Percentiles rank a stretch among this genome's conserved stretches.
Evolutionary conservation across 305 asterid genomes (phyloP).

Genomic region (Fraxinus paxiana): DNA sequence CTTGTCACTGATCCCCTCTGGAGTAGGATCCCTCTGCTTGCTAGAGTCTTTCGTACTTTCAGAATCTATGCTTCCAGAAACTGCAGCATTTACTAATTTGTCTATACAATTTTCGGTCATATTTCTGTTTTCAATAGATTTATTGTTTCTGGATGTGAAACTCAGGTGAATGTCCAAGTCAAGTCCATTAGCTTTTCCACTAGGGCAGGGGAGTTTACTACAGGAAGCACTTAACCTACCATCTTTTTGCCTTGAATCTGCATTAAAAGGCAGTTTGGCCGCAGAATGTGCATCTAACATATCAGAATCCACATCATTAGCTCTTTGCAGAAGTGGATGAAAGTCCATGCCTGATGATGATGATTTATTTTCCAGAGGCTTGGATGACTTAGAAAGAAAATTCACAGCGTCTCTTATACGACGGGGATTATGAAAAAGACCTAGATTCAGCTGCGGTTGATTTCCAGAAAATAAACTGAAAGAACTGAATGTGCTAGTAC

Average conservation of each 20-base stretch:
- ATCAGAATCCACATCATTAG: conserved; percentile 38
- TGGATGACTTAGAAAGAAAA: conserved; percentile 60
- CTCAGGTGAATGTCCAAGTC: conserved; percentile 71
- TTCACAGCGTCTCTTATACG: conserved; percentile 62
- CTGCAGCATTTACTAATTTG: conserved; percentile 27
- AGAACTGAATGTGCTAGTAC: conserved; percentile 42
- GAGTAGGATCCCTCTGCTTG: conserved; percentile 31
- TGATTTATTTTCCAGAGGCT: conserved; percentile 42
- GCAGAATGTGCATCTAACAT: conserved; percentile 31
- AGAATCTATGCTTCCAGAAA: conserved; percentile 24
- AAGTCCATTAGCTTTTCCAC: conserved; percentile 47
- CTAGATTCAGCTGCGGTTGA: conserved; percentile 67
- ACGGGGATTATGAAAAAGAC: conserved; percentile 73
- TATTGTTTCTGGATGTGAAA: conserved; percentile 49
- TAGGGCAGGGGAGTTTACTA: conserved; percentile 31
- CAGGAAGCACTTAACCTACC: conserved; percentile 37
- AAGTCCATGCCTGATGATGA: conserved; percentile 51
- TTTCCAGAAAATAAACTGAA: conserved; percentile 58
- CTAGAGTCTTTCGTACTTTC: conserved; percentile 27
- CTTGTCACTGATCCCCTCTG: conserved; percentile 31
- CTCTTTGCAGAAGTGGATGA: conserved; percentile 84
- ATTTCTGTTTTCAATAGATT: conserved; percentile 34
- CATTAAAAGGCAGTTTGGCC: conserved; percentile 32
- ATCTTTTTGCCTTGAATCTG: conserved; percentile 38
- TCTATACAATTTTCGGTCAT: conserved; percentile 20